Evolutionary conservation across 192 early-diverging fungal genomes (phyloP).

Genomic region (Polychytrium aggregatum): DNA sequence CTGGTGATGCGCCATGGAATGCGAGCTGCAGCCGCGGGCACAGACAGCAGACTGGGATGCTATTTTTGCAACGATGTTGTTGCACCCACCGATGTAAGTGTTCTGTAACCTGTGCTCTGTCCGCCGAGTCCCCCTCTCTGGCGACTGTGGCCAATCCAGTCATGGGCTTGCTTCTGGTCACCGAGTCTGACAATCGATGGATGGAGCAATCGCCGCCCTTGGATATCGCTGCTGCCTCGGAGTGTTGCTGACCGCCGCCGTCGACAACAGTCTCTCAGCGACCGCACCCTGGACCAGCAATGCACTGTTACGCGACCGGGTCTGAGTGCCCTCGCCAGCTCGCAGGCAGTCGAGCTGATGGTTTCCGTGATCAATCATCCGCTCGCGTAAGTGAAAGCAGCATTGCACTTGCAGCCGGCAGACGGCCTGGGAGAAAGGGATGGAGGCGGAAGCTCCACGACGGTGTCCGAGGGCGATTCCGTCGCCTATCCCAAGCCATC

Average conservation of each 20-base stretch:
- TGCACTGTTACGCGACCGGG: slow-evolving; percentile 97
- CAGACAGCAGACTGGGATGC: slow-evolving; percentile 82
- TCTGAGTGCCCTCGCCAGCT: slow-evolving; percentile 77
- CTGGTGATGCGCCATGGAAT: slow-evolving; percentile 93
- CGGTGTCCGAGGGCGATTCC: too few species aligned
- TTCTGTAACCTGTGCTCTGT: too few species aligned
- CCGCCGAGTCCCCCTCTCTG: too few species aligned
- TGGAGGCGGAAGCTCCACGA: too few species aligned
- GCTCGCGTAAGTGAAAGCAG: slow-evolving; percentile 56
- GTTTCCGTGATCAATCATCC: slow-evolving; percentile 78
- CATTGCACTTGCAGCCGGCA: too few species aligned
- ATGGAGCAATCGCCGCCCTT: too few species aligned
- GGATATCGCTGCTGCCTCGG: too few species aligned
- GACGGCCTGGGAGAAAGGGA: too few species aligned
- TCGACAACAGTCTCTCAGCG: slow-evolving; percentile 61
- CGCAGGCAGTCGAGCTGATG: slow-evolving; percentile 82
- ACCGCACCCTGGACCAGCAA: slow-evolving; percentile 93
- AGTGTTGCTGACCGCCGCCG: not conserved
- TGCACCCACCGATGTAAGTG: slow-evolving; percentile 77
- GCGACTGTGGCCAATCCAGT: too few species aligned
- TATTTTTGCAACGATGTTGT: slow-evolving; percentile 99
- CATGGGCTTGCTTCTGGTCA: too few species aligned
- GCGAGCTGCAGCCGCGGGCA: slow-evolving; percentile 7
- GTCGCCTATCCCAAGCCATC: too few species aligned
- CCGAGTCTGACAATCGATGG: too few species aligned